Base-by-base conservation (phyloP, 768 basidiomycete genomes). In the Lentinula boryana region DNA sequence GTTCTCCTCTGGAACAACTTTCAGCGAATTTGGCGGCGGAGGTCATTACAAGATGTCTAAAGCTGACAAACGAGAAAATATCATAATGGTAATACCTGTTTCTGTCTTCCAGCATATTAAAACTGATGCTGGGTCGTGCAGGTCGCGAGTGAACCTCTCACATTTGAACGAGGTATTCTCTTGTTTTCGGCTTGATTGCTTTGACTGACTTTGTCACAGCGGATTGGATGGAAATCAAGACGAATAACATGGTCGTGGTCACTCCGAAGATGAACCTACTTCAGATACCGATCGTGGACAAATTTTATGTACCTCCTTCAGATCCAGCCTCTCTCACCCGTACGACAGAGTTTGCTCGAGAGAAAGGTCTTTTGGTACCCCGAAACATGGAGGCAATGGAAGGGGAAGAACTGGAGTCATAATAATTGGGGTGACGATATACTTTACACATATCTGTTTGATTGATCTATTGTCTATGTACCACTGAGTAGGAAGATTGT, bases 171-270 rank as follows among this genome's bases (percentile, higher is more conserved):
- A 81, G 91, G 91, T 90, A 57, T 18, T 72, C 63, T 16, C 18
- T 12, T 16, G 2, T 36, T 53, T 32, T 35, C 40, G 54, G 18
- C 10, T 54, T 36, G 32, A 40, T n/a, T n/a, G 16, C 41, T 50
- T 58, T 57, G 50, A 41, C 55, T 41, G 32, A 63, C 13, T 18
- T 64, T 18, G 43, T 55, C 40, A 44, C 64, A 86, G 93, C 93
- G 55, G 97, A 99, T 71, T 99, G 97, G 97, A 95, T 98, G 89
- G 97, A 98, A 72, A 95, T 99, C 68, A 90, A 89, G 70, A 96
- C 93, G 12, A 98, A 99, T 72, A 87, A 92, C 64, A 90, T 98
- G 88, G 88, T 94, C 23, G 87, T 97, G 53, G 90, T 98, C 66
- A 98, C 96, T 0, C 91, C 92, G 41, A 94, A 93, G 79, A 94